Conservation (phyloP, 1,284 basidiomycete genomes). For the Tilletia horrida region DNA sequence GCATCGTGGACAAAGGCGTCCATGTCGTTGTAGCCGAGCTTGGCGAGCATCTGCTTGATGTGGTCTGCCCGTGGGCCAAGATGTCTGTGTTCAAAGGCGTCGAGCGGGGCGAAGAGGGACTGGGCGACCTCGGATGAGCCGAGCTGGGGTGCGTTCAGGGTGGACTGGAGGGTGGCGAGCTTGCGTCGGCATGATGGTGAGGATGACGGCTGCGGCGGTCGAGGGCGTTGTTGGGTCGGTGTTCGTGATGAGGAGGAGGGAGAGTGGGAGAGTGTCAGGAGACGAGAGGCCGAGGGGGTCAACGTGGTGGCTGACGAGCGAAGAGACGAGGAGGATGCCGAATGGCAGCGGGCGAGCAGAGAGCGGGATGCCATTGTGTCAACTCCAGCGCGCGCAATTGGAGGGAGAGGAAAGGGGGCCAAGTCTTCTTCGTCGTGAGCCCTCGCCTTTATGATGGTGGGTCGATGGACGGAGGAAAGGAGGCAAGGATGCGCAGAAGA, state of each 20-base stretch:
- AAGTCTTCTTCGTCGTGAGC: no score
- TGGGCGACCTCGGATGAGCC: slow-evolving; percentile 34
- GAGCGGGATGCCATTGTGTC: background rate
- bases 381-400: background rate
- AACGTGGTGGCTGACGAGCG: background rate
- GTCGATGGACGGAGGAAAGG: no score
- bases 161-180: slow-evolving; percentile 19
- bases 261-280: background rate
- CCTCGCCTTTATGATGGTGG: no score
- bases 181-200: background rate
- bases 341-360: background rate
- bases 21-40: slow-evolving; percentile 45
- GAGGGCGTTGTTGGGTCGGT: background rate
- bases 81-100: slow-evolving; percentile 48
- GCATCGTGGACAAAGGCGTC: slow-evolving; percentile 49
- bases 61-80: slow-evolving; percentile 48
- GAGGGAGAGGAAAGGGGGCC: no score
- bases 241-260: background rate
- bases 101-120: slow-evolving; percentile 48
- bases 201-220: background rate
- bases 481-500: no score
- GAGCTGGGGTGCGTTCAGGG: slow-evolving; percentile 37
- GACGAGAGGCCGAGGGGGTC: background rate
- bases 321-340: background rate
- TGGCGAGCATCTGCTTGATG: slow-evolving; percentile 41